These are phyloP conservation scores for Didymella sp. DNA, from an alignment of 2,329 filamentous ascomycete genomes.

Conservation along the genomic window DNA sequence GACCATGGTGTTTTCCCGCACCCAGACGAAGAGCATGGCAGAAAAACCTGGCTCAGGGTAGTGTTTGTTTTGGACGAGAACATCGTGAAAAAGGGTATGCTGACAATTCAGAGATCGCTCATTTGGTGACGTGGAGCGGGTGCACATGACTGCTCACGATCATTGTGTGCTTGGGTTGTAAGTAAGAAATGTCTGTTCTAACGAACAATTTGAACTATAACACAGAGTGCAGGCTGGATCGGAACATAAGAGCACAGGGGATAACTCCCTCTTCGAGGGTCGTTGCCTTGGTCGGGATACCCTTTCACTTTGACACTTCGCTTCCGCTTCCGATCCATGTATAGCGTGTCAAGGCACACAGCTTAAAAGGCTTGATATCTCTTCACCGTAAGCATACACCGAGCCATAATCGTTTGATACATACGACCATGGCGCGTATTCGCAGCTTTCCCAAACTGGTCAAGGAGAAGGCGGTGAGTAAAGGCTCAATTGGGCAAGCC, in stretches of 20 bases:
- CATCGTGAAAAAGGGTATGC: conserved; percentile 47
- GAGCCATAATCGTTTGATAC: not conserved
- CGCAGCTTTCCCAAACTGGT: not conserved
- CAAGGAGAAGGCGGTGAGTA: not conserved
- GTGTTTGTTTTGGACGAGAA: conserved; percentile 50
- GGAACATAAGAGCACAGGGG: not conserved
- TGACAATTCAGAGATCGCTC: not conserved
- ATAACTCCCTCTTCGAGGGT: not conserved
- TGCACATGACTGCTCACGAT: not conserved
- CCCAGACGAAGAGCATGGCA: conserved; percentile 44
- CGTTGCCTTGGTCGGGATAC: not conserved
- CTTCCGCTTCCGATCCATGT: not conserved
- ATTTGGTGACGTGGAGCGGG: not conserved
- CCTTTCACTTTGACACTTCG: not conserved
- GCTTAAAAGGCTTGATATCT: not conserved
- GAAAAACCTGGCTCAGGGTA: conserved; percentile 54
- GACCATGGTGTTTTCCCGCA: conserved; percentile 30
- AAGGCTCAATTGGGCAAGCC: not conserved
- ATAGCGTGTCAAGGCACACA: not conserved
- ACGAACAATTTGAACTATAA: not conserved
- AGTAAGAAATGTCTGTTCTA: not conserved
- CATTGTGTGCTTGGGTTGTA: not conserved
- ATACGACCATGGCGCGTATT: not conserved
- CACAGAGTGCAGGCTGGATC: not conserved
- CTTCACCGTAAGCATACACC: not conserved